Evolutionary conservation across 164 flowering plant genomes (phyloP), one percentile per base, ranked within the genome.

Genomic region (Kalanchoe fedtschenkoi): DNA sequence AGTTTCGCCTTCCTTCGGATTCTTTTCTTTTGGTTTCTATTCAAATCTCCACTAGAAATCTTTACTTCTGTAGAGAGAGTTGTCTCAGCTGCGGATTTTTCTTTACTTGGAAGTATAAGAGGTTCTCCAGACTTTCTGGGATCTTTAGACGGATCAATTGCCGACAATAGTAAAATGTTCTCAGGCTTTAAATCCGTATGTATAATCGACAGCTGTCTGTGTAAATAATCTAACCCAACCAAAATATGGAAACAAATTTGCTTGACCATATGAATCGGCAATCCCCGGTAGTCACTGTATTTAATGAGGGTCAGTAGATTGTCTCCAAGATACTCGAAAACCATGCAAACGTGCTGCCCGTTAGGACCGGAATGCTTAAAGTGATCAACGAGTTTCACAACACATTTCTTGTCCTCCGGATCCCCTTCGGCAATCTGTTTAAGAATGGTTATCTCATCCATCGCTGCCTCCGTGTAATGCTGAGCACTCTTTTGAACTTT

Each of bases 401-500:
- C 64, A 13, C 64, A 62, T 24, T 62, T 26, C 34, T 62, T 41
- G 44, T 29, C 64, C 21, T 61, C 51, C 17, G 63, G 63, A 32
- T 61, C 63, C 26, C 63, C 63, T 16, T 61, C 63, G 5, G 63
- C 63, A 61, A 61, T 41, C 34, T 61, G 63, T 58, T 58, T 58
- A 17, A 58, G 34, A 10, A 58, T 58, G 4, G 62, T 72, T 33
- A 74, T 68, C 67, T 70, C 77, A 65, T 74, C 76, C 76, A 73
- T 66, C 1, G 76, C 73, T 11, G 76, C 76, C 63, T 73, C 76
- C 29, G 76, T 74, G 58, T 74, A 74, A 66, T 70, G 73, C 63
- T 74, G 70, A 47, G 77, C 73, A 60, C 77, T 74, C 70, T 74
- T 74, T 51, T 74, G 77, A 58, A 74, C 64, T 65, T 74, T 74